Base-by-base conservation (phyloP, 352 stramenopile species). In the Pythium oligandrum region DNA sequence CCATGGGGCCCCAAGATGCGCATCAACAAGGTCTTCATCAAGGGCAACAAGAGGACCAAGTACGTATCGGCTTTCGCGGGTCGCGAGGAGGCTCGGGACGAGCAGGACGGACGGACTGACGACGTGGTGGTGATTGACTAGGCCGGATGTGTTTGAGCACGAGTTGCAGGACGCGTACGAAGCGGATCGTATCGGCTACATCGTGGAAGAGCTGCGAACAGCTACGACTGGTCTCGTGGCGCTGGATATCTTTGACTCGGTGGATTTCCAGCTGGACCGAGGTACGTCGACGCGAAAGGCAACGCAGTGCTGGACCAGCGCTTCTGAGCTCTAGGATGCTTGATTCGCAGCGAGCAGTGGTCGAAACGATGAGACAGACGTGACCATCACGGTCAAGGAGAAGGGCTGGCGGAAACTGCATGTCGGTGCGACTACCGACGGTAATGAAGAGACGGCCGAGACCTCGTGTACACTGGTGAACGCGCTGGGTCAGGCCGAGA, bases 351-450 rank as follows among this genome's bases (percentile, higher is more conserved):
- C 75, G 40, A 91, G 76, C 57, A 90, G 76, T 49, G 70, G 84
- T 4, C 59, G 77, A 48, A 62, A 63, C 8, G 73, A 90, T 58
- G 84, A 95, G 62, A 90, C 81, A 26, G 86, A 96, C 47, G 63
- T 96, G 36, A 92, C 74, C 6, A 95, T 96, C 64, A 91, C 78
- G 9, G 83, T 96, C 30, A 79, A 90, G 64, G 86, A 96, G 48
- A 94, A 90, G 60, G 68, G 73, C 63, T 95, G 88, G 83, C 71
- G 84, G 6, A 89, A 85, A 50, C 67, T 96, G 43, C 78, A 95
- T 48, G 69, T 93, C 3, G 82, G 83, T n/a, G 85, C 83, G 5
- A 91, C 76, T 3, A 92, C 86, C 3, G 83, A 94, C 44, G 86
- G 83, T 40, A 89, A 83, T 51, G 85, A 93, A 53, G 85, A 92